These are phyloP conservation scores for Phytopythium kandeliae DNA, from an alignment of 352 stramenopile genomes.

Conservation along the genomic window DNA sequence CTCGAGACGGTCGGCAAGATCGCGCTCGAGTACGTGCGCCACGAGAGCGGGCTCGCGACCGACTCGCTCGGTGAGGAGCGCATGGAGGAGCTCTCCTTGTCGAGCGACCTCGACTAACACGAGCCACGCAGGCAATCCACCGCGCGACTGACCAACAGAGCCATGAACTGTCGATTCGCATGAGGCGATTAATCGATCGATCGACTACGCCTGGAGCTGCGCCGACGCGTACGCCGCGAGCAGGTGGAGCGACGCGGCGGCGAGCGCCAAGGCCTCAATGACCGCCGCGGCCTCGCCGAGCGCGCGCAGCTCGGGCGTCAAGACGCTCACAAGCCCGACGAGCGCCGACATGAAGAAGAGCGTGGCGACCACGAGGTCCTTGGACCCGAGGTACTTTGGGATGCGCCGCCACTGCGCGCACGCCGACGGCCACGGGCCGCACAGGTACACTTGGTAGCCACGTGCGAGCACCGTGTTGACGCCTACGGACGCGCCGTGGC, in stretches of 20 bases:
- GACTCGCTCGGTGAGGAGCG: slow-evolving; percentile 22
- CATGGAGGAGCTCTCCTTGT: slow-evolving; percentile 44
- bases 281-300: slow-evolving; percentile 40
- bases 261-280: slow-evolving; percentile 44
- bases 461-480: slow-evolving; percentile 33
- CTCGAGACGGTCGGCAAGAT: slow-evolving; percentile 67
- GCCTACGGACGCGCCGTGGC: slow-evolving; percentile 18
- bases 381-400: slow-evolving; percentile 53
- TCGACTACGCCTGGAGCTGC: too few relatives aligned
- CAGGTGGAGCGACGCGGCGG: slow-evolving; percentile 27
- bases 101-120: slow-evolving; percentile 29
- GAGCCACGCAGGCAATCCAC: too few relatives aligned
- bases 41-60: slow-evolving; percentile 56
- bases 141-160: too few relatives aligned
- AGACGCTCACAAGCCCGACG: slow-evolving; percentile 35
- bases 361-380: slow-evolving; percentile 50
- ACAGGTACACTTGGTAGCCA: slow-evolving; percentile 50
- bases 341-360: slow-evolving; percentile 36
- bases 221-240: slow-evolving; percentile 19
- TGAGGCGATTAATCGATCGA: background rate
- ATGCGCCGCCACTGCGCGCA: slow-evolving; percentile 37
- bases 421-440: slow-evolving; percentile 25
- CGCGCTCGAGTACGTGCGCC: slow-evolving; percentile 66
- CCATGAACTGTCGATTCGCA: too few relatives aligned
- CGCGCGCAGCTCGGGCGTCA: slow-evolving; percentile 27